Evolutionary conservation across 1,284 basidiomycete genomes (phyloP).

Genomic region (Cronartium quercuum): DNA sequence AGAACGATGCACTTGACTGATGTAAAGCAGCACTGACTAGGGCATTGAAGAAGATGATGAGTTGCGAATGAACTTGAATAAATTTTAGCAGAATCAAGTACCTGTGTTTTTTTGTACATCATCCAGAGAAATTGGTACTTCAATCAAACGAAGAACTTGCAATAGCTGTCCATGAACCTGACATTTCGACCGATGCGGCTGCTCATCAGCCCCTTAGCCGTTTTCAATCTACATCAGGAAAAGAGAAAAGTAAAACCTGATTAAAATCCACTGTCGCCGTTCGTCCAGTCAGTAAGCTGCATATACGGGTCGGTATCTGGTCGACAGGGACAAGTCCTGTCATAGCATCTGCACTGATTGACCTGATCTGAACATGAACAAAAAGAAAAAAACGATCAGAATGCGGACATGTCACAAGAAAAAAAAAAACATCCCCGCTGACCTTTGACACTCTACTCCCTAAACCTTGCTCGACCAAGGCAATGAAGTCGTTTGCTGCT

Average conservation of each 20-base stretch:
- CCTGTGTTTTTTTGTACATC: slow-evolving; percentile 7
- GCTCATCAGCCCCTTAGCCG: neutral
- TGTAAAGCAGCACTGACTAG: neutral
- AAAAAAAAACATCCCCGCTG: neutral
- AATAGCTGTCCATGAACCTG: slow-evolving; percentile 30
- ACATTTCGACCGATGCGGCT: neutral
- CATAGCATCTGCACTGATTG: slow-evolving; percentile 36
- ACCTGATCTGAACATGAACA: slow-evolving; percentile 19
- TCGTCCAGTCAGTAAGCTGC: slow-evolving; percentile 11
- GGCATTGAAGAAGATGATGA: neutral
- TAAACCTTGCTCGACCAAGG: slow-evolving; percentile 15
- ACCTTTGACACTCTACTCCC: slow-evolving; percentile 33
- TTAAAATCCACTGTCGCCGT: neutral
- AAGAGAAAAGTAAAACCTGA: neutral
- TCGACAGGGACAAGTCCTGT: slow-evolving; percentile 10
- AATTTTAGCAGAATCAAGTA: neutral
- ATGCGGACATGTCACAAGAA: neutral
- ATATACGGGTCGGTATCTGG: slow-evolving; percentile 9
- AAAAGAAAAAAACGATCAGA: neutral
- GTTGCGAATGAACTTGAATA: neutral
- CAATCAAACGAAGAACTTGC: slow-evolving; percentile 4
- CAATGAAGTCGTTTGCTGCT: slow-evolving; percentile 11
- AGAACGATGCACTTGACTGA: neutral
- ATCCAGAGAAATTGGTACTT: slow-evolving; percentile 7
- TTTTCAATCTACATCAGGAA: neutral